These are phyloP conservation scores for Yamadazyma sp. DNA, from an alignment of 1,139 yeast genomes.

Conservation along the genomic window DNA sequence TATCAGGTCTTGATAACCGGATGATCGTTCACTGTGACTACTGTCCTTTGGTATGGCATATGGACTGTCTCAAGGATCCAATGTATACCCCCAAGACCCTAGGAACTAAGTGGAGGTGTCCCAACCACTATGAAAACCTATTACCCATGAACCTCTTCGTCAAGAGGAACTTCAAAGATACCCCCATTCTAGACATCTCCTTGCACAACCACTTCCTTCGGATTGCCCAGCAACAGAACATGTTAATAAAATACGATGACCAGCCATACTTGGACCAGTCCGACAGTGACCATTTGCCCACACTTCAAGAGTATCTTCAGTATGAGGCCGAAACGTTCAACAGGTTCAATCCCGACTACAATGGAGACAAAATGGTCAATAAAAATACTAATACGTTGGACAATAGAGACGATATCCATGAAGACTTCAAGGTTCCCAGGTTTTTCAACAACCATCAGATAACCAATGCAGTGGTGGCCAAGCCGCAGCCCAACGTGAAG, in stretches of 20 bases:
- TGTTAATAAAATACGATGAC: constrained; percentile 65
- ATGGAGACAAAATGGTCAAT: constrained; percentile 15
- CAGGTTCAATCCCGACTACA: constrained; percentile 14
- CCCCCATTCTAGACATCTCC: constrained; percentile 53
- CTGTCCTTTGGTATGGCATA: constrained; percentile 87
- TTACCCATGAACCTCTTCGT: constrained; percentile 32
- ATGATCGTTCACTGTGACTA: constrained; percentile 76
- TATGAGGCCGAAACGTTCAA: constrained; percentile 28
- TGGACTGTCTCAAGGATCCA: constrained; percentile 84
- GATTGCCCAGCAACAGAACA: constrained; percentile 47
- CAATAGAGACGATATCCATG: constrained; percentile 24
- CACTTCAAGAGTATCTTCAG: constrained; percentile 32
- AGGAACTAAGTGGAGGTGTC: constrained; percentile 91
- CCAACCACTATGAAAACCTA: constrained; percentile 73
- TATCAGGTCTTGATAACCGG: constrained; percentile 58
- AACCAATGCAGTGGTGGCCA: constrained; percentile 49
- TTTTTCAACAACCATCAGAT: constrained; percentile 40
- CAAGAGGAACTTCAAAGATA: constrained; percentile 53
- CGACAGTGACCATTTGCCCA: constrained; percentile 17
- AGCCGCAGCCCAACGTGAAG: constrained; percentile 26
- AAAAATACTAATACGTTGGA: constrained; percentile 18
- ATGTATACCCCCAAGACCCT: constrained; percentile 71
- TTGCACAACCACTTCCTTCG: constrained; percentile 36
- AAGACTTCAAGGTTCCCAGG: constrained; percentile 39
- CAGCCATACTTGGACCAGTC: constrained; percentile 49